phyloP scores from a whole-genome alignment of 1,284 basidiomycete genomes.

The Cryptococcus sp. region DNA sequence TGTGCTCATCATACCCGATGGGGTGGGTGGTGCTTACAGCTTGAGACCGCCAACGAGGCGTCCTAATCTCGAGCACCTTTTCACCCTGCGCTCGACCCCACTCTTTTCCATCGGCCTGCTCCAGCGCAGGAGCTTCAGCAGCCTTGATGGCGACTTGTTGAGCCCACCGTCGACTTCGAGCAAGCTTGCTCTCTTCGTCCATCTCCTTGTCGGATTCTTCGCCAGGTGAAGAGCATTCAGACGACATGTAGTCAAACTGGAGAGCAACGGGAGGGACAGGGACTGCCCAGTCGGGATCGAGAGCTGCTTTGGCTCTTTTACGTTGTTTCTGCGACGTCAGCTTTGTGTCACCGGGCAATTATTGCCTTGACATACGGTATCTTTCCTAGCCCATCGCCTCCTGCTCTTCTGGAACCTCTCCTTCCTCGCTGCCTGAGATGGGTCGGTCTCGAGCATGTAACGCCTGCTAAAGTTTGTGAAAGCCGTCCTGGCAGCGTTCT shows the following conservation, averaged over 20 bases:
- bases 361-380: constrained; percentile 28
- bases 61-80: constrained; percentile 67
- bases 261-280: constrained; percentile 26
- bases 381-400: constrained; percentile 46
- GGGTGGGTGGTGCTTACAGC: constrained; percentile 18
- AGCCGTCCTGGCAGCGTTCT: constrained; percentile 28
- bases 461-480: constrained; percentile 41
- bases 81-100: constrained; percentile 48
- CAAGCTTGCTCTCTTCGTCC: constrained; percentile 1
- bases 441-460: constrained; percentile 36
- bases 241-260: constrained; percentile 46
- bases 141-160: constrained; percentile 3
- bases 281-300: constrained; percentile 20
- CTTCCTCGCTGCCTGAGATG: constrained; percentile 26
- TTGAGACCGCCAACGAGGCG: constrained; percentile 39
- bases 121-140: background rate
- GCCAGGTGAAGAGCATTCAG: constrained; percentile 44
- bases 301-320: constrained; percentile 32
- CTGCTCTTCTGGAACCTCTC: constrained; percentile 39
- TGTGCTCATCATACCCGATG: background rate
- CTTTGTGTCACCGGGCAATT: background rate
- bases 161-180: constrained; percentile 9
- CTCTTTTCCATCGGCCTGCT: constrained; percentile 72
- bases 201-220: constrained; percentile 23
- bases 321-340: constrained; percentile 41